Conservation (phyloP, 805 yeast species). For the Sugiyamaella lignohabitans region DNA sequence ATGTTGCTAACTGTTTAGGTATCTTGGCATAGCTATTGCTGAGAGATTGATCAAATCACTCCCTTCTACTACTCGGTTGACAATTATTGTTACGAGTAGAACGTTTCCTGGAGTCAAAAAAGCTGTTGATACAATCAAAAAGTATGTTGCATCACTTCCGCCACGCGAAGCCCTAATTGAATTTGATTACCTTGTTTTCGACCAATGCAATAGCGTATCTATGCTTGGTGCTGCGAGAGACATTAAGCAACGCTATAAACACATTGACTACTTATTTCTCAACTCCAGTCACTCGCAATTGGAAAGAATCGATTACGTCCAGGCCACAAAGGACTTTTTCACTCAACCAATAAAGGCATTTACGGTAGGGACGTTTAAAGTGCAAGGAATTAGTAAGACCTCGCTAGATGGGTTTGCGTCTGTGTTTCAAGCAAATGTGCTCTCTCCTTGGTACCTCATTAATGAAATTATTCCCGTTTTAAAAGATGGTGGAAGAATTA, state of each 20-base stretch:
- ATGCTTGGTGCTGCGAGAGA: slow-evolving; percentile 70
- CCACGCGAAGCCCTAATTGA: slow-evolving; percentile 57
- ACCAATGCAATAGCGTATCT: slow-evolving; percentile 84
- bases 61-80: slow-evolving; percentile 50
- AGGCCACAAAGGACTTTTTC: slow-evolving; percentile 63
- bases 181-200: slow-evolving; percentile 85
- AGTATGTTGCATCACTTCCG: slow-evolving; percentile 19
- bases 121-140: slow-evolving; percentile 50
- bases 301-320: slow-evolving; percentile 79
- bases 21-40: slow-evolving; percentile 81
- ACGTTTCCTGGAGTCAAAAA: slow-evolving; percentile 79
- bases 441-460: slow-evolving; percentile 85
- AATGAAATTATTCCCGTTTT: slow-evolving; percentile 56
- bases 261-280: slow-evolving; percentile 71
- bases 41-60: slow-evolving; percentile 62
- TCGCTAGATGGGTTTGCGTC: slow-evolving; percentile 75
- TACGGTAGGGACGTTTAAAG: slow-evolving; percentile 82
- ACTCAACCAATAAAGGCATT: slow-evolving; percentile 69
- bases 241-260: slow-evolving; percentile 52
- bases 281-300: slow-evolving; percentile 90
- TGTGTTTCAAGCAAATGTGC: slow-evolving; percentile 93
- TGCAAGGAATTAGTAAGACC: slow-evolving; percentile 71
- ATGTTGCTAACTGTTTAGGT: slow-evolving; percentile 34
- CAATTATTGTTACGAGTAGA: slow-evolving; percentile 83
- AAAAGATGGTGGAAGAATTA: slow-evolving; percentile 53